Base-by-base conservation (phyloP, 768 basidiomycete species). In the Boletus subparvulus region DNA sequence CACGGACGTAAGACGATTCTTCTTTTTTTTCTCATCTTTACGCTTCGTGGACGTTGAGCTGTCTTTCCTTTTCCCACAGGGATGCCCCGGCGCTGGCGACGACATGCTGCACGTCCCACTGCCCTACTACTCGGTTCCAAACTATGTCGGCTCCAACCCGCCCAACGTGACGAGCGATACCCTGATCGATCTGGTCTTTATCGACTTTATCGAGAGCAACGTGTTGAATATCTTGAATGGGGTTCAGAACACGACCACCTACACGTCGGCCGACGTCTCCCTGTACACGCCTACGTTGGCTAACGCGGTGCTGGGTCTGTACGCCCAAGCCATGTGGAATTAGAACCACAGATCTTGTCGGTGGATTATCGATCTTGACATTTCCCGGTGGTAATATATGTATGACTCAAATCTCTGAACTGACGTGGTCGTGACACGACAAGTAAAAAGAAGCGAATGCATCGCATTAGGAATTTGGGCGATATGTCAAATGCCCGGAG, bases 81-180 rank as follows among this genome's bases (percentile, higher is more conserved):
- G 81, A 2, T 92, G 91, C 66, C 85, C 88, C 2, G 88, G 85
- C 3, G 71, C 82, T 10, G 92, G 90, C 3, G 91, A 93, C 66
- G 92, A 93, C 62, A 83, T 78, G 4, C 70, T 72, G 0, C 92
- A 94, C 68, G 62, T 73, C 2, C 83, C 89, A 3, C 67, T 88
- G 50, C 79, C 86, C 5, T 82, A 80, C 70, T 81, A 79, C 69
- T 50, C 68, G 6, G 58, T 74, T 3, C 87, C 87, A 0, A 76
- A 79, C 63, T 91, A 84, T 65, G 77, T 90, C 55, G 77, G 76
- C 16, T 86, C 85, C 0, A 69, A 75, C 28, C 67, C 81, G 3
- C 86, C 88, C 3, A 66, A 74, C 24, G 78, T 84, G 14, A 57
- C 81, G 0, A 75, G 75, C 51, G 74, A 78, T 51, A 77, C 82